Base-by-base conservation (phyloP, 768 basidiomycete species). In the Tricholoma sp. region DNA sequence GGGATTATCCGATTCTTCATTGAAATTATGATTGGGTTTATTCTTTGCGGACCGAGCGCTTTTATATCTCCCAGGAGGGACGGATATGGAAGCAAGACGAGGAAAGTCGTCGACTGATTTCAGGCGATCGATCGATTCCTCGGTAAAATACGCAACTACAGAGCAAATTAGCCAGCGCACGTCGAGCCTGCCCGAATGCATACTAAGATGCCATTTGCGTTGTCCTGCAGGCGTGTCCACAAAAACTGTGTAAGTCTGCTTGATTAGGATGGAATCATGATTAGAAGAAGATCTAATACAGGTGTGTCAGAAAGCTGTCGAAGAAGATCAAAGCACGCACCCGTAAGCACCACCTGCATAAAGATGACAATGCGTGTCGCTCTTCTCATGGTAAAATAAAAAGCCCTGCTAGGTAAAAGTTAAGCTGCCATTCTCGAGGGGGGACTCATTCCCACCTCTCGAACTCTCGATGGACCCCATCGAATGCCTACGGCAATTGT, bases 171-270 rank as follows among this genome's bases (percentile, higher is more conserved):
- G 8, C 74, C 70, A 49, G 68, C 68, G 17, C 10, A 18, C 36
- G 41, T 29, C 52, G 53, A 34, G 50, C 15, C 28, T 52, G 17
- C 18, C 28, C 47, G 37, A 54, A n/a, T 44, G 17, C 84, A 57
- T 65, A 89, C 89, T 90, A 15, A 91, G 75, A 65, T 91, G 89
- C 89, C 89, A 91, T 67, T 91, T 91, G 57, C 85, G 79, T 63
- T 83, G 81, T 34, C 88, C 88, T 42, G 76, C 75, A 39, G 80
- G 68, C 13, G 83, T 86, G 52, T 88, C 82, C 54, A 89, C 86
- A 60, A 79, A 87, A 13, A 89, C 88, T 5, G 88, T 89, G 63
- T 90, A 91, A 0, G 89, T 91, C 68, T 91, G 89, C 66, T 91
- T 91, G 63, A 89, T 83, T 34, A 91, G 74, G 45, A 77, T 67